A percentile compares a stretch with the other conserved stretches of the same genome.
These are phyloP conservation scores for Echites panduratus DNA, from an alignment of 257 asterid species.

Conservation along the genomic window DNA sequence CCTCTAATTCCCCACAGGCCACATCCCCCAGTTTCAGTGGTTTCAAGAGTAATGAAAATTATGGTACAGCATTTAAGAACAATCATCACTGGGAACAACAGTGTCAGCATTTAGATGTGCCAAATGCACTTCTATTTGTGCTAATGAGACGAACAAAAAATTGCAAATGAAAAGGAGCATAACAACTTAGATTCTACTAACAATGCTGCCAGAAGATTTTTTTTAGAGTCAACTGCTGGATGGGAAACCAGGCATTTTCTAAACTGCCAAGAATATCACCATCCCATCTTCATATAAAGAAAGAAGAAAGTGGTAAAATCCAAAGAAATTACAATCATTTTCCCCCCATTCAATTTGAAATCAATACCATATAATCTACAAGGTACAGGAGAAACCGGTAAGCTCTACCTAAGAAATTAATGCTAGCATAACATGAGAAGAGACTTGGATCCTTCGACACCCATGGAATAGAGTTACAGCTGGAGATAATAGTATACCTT, in stretches of 20 bases:
- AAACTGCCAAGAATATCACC: not conserved
- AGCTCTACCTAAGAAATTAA: slow-evolving; percentile 9
- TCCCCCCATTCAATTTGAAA: not conserved
- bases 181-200: not conserved
- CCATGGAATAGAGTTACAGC: slow-evolving; percentile 1
- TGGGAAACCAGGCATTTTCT: not conserved
- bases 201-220: not conserved
- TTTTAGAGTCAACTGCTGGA: not conserved
- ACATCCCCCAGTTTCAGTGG: too few relatives aligned
- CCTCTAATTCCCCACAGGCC: too few relatives aligned
- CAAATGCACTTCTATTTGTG: not conserved
- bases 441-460: not conserved
- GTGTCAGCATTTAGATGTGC: not conserved
- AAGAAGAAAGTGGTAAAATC: not conserved
- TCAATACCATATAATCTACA: slow-evolving; percentile 5
- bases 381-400: slow-evolving; percentile 2
- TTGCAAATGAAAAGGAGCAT: not conserved
- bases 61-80: too few relatives aligned
- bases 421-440: slow-evolving; percentile 5
- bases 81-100: too few relatives aligned
- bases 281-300: not conserved
- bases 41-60: too few relatives aligned
- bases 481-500: not conserved
- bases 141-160: not conserved
- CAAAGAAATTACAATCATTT: not conserved